A percentile compares a stretch with the other conserved stretches of the same genome.
These are phyloP conservation scores for Beta lomatogona DNA, from an alignment of 179 eudicot species.

Conservation along the genomic window DNA sequence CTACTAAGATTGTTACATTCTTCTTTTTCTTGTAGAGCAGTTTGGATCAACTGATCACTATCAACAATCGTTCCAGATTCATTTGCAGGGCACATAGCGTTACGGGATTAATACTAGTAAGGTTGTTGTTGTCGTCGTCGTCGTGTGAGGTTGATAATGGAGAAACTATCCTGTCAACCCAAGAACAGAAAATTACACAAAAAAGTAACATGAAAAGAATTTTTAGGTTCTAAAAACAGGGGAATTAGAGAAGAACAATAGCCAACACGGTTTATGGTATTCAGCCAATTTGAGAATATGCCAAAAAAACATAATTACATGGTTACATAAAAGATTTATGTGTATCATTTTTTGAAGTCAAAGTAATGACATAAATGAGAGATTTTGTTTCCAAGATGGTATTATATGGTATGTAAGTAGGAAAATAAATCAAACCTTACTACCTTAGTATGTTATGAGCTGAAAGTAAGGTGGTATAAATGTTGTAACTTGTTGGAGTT, in stretches of 20 bases:
- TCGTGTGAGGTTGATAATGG: neutral
- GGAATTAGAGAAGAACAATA: neutral
- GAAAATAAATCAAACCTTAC: neutral
- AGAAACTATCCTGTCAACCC: neutral
- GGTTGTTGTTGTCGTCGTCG: neutral
- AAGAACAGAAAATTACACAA: neutral
- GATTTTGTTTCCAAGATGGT: constrained; percentile 4
- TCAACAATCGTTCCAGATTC: constrained; percentile 26
- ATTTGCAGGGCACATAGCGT: constrained; percentile 31
- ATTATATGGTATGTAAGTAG: neutral
- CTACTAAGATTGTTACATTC: constrained; percentile 12
- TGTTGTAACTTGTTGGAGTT: neutral
- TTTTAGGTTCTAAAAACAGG: neutral
- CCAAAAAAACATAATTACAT: neutral
- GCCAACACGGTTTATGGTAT: neutral
- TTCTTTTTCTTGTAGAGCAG: constrained; percentile 9
- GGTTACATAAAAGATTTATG: neutral
- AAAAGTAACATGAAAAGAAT: neutral
- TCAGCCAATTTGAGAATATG: neutral
- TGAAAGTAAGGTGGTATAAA: neutral
- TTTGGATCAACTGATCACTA: constrained; percentile 18
- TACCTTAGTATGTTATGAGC: no score
- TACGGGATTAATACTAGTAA: neutral
- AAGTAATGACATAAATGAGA: constrained; percentile 13
- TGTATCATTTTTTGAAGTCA: constrained; percentile 19